phyloP scores from a whole-genome alignment of 148 eudicot species.

The Agrostemma githago region DNA sequence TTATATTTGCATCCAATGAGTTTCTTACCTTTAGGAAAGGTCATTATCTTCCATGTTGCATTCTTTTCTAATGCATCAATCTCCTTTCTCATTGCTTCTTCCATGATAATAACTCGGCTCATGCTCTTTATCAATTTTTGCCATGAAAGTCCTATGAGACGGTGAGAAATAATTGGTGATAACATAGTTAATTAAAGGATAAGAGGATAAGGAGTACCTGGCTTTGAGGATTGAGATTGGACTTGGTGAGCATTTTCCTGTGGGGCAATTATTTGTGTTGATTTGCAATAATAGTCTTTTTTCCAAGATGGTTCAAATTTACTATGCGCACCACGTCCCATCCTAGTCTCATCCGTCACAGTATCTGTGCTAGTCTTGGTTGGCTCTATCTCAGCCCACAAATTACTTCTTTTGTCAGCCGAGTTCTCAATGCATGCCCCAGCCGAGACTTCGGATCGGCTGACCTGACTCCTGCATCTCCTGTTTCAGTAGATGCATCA shows the following conservation, averaged over 20 bases:
- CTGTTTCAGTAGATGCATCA: too few species aligned
- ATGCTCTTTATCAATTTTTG: not conserved
- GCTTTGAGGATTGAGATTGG: not conserved
- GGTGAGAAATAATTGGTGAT: not conserved
- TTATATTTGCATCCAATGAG: not conserved
- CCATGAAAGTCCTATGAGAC: not conserved
- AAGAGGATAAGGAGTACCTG: not conserved
- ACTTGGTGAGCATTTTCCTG: not conserved
- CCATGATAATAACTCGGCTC: not conserved
- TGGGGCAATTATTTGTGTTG: too few species aligned
- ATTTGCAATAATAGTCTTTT: not conserved
- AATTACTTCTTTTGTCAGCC: not conserved
- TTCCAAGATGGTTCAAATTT: not conserved
- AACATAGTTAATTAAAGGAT: not conserved
- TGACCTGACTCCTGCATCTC: too few species aligned
- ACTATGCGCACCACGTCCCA: not conserved
- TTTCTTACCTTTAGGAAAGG: not conserved
- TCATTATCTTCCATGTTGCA: not conserved
- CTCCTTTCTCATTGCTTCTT: not conserved
- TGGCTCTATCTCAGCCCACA: not conserved
- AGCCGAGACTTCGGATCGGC: too few species aligned
- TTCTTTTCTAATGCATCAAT: not conserved
- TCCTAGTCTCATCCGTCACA: too few species aligned
- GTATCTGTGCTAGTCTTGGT: not conserved
- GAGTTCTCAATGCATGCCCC: too few species aligned